Conservation (phyloP, 169 alveolate genomes). For the Plasmodium inui region DNA sequence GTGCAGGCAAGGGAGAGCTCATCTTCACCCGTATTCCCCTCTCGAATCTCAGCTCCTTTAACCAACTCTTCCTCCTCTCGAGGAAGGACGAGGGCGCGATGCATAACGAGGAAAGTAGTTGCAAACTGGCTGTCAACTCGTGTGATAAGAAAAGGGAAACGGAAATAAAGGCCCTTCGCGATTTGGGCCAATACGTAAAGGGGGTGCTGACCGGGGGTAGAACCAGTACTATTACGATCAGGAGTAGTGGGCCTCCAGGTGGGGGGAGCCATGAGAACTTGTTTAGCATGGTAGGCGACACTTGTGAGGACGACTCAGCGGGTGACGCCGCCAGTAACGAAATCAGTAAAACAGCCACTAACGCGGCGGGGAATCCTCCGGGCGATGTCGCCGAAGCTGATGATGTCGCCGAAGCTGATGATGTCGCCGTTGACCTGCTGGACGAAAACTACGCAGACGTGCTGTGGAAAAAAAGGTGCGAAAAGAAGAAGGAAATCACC, state of each 20-base stretch:
- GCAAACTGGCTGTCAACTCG: not conserved
- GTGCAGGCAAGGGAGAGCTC: not conserved
- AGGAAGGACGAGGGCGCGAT: not conserved
- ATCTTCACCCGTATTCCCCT: slow-evolving; percentile 4
- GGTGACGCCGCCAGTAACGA: not conserved
- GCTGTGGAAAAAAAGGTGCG: slow-evolving; percentile 73
- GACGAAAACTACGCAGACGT: slow-evolving; percentile 33
- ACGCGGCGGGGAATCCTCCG: not conserved
- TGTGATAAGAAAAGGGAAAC: slow-evolving; percentile 16
- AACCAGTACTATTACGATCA: not conserved
- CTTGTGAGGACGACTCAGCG: not conserved
- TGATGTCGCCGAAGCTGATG: not conserved
- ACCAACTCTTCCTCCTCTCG: slow-evolving; percentile 35
- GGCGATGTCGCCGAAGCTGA: not conserved
- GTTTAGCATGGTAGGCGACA: not conserved
- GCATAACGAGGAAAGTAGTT: slow-evolving; percentile 3
- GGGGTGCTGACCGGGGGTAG: not conserved
- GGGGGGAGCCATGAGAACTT: not conserved
- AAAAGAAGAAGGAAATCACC: slow-evolving; percentile 47
- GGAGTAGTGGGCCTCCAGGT: not conserved
- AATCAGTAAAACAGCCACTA: not conserved
- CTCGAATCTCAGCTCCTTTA: slow-evolving; percentile 36
- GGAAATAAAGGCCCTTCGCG: slow-evolving; percentile 9
- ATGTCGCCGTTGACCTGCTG: not conserved
- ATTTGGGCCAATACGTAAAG: slow-evolving; percentile 15